phyloP scores from a whole-genome alignment of 345 rosid species.

The Ailanthus altissimus region DNA sequence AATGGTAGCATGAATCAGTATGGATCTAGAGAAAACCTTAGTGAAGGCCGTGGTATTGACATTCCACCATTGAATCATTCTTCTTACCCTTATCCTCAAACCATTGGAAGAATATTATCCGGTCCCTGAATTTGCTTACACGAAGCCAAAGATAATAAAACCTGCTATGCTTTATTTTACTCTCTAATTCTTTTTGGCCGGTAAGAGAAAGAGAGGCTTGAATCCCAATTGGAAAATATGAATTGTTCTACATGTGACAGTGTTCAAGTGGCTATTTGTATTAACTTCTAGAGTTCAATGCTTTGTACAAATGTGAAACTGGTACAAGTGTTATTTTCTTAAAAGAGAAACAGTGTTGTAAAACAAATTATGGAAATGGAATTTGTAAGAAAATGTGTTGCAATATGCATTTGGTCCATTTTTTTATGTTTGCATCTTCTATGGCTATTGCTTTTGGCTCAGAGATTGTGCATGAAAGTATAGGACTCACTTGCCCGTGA shows the following conservation, averaged over 20 bases:
- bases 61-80: slow-evolving; percentile 57
- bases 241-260: slow-evolving; percentile 15
- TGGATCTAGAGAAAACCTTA: slow-evolving; percentile 52
- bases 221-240: slow-evolving; percentile 22
- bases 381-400: slow-evolving; percentile 34
- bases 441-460: neutral
- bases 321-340: slow-evolving; percentile 28
- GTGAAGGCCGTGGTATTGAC: slow-evolving; percentile 46
- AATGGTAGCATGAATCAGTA: slow-evolving; percentile 57
- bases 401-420: neutral
- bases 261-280: slow-evolving; percentile 18
- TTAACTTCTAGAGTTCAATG: slow-evolving; percentile 18
- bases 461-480: neutral
- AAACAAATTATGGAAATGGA: slow-evolving; percentile 33
- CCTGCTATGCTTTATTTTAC: slow-evolving; percentile 15
- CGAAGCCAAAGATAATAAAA: slow-evolving; percentile 23
- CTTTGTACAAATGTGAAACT: slow-evolving; percentile 41
- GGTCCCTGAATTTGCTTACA: slow-evolving; percentile 57
- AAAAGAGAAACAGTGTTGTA: slow-evolving; percentile 29
- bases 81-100: slow-evolving; percentile 72
- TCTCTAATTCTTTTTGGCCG: slow-evolving; percentile 11
- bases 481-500: neutral
- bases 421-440: neutral
- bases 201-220: slow-evolving; percentile 27
- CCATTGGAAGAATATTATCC: slow-evolving; percentile 67